phyloP scores from a whole-genome alignment of 1,139 yeast species.

The Sugiyamaella japonica region DNA sequence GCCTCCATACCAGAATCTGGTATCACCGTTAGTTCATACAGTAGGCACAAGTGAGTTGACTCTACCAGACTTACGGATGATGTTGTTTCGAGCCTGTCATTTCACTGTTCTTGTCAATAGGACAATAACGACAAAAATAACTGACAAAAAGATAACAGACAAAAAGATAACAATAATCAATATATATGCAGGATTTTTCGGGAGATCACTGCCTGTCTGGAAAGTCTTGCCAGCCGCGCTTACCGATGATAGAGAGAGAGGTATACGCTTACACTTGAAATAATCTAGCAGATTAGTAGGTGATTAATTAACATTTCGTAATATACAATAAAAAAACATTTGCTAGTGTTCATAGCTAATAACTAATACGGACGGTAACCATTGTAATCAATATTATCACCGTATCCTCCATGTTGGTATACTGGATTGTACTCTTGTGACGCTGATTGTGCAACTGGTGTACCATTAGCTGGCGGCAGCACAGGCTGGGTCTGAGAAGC shows the following conservation, averaged over 20 bases:
- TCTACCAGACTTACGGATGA: conserved; percentile 33
- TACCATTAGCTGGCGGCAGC: conserved; percentile 1
- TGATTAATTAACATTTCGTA: conserved; percentile 2
- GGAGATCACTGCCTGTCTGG: not conserved
- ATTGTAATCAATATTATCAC: conserved; percentile 30
- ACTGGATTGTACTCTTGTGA: conserved; percentile 18
- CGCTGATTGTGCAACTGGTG: conserved; percentile 8
- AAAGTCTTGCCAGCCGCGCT: not conserved
- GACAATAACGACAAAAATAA: not conserved
- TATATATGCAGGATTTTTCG: no score
- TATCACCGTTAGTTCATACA: not conserved
- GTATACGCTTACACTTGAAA: no score
- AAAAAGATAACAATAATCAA: not conserved
- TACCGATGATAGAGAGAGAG: not conserved
- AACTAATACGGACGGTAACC: conserved; percentile 32
- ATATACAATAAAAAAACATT: conserved; percentile 4
- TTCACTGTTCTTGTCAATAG: not conserved
- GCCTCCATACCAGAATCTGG: conserved; percentile 60
- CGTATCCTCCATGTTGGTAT: conserved; percentile 22
- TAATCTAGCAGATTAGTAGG: no score
- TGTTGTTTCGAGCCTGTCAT: conserved; percentile 21
- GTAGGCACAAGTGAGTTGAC: no score
- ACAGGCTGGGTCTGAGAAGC: not conserved
- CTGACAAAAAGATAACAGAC: not conserved
- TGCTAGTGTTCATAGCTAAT: no score